These are phyloP conservation scores for Neurospora pannonica DNA, from an alignment of 495 filamentous ascomycete species.

Conservation along the genomic window DNA sequence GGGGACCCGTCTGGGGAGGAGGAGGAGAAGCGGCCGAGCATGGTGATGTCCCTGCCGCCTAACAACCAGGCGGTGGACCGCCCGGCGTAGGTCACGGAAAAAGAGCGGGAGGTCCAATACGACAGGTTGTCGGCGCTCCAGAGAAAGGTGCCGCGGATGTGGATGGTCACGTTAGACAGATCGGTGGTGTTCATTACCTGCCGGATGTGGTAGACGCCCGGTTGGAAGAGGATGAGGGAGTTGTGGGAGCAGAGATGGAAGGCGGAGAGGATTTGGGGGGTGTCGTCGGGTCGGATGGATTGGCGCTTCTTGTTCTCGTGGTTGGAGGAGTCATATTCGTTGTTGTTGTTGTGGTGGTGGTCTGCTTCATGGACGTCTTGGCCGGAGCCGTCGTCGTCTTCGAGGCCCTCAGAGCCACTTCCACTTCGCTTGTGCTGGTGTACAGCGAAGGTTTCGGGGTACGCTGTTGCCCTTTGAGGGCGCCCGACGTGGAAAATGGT, in stretches of 20 bases:
- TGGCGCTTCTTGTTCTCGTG: neutral
- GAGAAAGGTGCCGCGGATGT: constrained; percentile 31
- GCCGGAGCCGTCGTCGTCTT: neutral
- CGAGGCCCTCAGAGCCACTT: neutral
- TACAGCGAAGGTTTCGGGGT: neutral
- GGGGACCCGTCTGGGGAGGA: neutral
- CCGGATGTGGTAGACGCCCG: constrained; percentile 33
- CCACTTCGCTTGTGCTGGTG: neutral
- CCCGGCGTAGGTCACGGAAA: constrained; percentile 28
- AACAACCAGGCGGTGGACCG: constrained; percentile 32
- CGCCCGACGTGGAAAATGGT: constrained; percentile 8
- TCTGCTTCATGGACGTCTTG: neutral
- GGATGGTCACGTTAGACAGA: constrained; percentile 29
- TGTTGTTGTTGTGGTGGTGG: too few relatives aligned
- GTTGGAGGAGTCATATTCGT: too few relatives aligned
- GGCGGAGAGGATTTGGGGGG: constrained; percentile 33
- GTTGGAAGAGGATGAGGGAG: constrained; percentile 26
- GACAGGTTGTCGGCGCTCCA: constrained; percentile 30
- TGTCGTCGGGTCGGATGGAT: constrained; percentile 20
- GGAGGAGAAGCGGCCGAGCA: constrained; percentile 21
- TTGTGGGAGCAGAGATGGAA: constrained; percentile 30
- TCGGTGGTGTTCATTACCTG: constrained; percentile 34
- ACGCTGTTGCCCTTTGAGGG: neutral
- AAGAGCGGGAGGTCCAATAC: constrained; percentile 30
- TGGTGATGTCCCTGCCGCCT: constrained; percentile 26